Conservation (phyloP, 768 basidiomycete genomes). For the Coprinopsis sp. region DNA sequence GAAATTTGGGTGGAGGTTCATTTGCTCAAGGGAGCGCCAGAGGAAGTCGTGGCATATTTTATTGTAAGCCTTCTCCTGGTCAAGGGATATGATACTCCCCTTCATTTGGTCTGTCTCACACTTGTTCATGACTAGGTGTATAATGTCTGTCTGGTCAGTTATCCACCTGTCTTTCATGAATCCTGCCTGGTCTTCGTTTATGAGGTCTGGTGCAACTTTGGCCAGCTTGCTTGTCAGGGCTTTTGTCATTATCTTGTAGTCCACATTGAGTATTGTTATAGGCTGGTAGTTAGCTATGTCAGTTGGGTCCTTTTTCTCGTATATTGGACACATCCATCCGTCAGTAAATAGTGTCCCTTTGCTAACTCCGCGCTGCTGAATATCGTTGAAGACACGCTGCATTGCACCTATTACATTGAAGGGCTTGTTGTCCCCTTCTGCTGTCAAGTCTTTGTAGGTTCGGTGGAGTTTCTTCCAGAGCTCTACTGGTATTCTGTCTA, state of each 20-base stretch:
- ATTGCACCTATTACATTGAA: conserved; percentile 14
- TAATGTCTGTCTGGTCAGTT: conserved; percentile 26
- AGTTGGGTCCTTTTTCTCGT: conserved; percentile 33
- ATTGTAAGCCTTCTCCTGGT: conserved; percentile 39
- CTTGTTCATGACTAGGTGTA: conserved; percentile 19
- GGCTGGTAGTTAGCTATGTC: conserved; percentile 33
- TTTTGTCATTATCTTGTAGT: conserved; percentile 29
- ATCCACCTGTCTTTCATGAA: conserved; percentile 29
- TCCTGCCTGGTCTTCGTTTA: conserved; percentile 33
- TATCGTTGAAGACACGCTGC: conserved; percentile 21
- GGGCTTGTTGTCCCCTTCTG: neutral
- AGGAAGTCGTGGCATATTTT: conserved; percentile 31
- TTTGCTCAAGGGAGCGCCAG: conserved; percentile 18
- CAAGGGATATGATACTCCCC: conserved; percentile 24
- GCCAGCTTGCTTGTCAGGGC: conserved; percentile 17
- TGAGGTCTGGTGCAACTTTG: conserved; percentile 10
- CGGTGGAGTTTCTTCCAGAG: conserved; percentile 19
- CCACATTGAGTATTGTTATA: conserved; percentile 27
- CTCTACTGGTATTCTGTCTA: conserved; percentile 26
- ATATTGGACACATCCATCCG: conserved; percentile 38
- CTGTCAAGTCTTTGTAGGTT: neutral
- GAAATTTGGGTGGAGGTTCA: conserved; percentile 22
- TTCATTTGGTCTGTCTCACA: conserved; percentile 20
- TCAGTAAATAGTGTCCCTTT: conserved; percentile 15
- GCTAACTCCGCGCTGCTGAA: conserved; percentile 19